Percentiles rank a stretch among this genome's conserved stretches.
Evolutionary conservation across 2,329 filamentous ascomycete genomes (phyloP).

Genomic region (Fusarium sp.): DNA sequence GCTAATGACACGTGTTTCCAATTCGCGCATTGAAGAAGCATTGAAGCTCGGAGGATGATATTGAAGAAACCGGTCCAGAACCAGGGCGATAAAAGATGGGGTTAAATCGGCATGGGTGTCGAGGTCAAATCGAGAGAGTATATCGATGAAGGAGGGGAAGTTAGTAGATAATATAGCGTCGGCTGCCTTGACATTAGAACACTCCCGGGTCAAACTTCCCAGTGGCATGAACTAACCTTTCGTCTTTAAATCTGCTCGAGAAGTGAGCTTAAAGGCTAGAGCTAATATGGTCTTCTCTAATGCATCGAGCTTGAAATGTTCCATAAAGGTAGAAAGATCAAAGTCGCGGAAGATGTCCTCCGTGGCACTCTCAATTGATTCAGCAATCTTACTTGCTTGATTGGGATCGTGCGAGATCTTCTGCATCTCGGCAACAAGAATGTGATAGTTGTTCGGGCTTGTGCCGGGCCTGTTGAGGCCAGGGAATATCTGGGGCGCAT

Average conservation of each 20-base stretch:
- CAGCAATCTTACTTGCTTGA: constrained; percentile 90
- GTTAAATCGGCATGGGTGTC: constrained; percentile 73
- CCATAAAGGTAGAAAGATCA: constrained; percentile 93
- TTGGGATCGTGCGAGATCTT: constrained; percentile 83
- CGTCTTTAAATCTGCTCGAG: constrained; percentile 81
- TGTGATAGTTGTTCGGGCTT: constrained; percentile 82
- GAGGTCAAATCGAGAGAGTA: constrained; percentile 72
- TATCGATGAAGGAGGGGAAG: constrained; percentile 79
- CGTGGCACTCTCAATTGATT: constrained; percentile 88
- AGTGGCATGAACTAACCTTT: constrained; percentile 72
- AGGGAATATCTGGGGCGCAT: constrained; percentile 91
- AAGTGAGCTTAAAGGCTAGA: constrained; percentile 86
- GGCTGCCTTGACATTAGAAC: constrained; percentile 66
- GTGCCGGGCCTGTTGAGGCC: constrained; percentile 76
- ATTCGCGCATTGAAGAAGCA: constrained; percentile 75
- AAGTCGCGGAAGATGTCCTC: constrained; percentile 96
- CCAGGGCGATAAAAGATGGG: constrained; percentile 76
- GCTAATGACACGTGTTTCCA: constrained; percentile 71
- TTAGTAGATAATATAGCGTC: constrained; percentile 89
- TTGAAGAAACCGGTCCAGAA: constrained; percentile 87
- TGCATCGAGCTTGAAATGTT: constrained; percentile 93
- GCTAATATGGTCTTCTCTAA: constrained; percentile 88
- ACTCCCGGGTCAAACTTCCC: constrained; percentile 20
- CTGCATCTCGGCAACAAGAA: constrained; percentile 84
- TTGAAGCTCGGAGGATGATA: constrained; percentile 88